phyloP scores from a whole-genome alignment of 371 early-diverging fungal species.

The Zychaea mexicana region DNA sequence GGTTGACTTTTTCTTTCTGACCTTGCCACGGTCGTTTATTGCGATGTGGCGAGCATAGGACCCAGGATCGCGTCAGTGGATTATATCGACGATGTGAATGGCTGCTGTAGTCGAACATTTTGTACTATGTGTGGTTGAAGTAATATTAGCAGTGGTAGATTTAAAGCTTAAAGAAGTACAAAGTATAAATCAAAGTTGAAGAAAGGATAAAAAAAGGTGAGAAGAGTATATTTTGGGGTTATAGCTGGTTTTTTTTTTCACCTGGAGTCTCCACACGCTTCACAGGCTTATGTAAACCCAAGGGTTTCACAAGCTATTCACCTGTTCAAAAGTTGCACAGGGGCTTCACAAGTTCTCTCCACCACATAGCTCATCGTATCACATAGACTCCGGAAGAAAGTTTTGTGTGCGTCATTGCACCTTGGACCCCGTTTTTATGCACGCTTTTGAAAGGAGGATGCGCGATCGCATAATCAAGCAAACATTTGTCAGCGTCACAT shows the following conservation, averaged over 20 bases:
- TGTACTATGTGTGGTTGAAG: not conserved
- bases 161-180: not conserved
- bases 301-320: not conserved
- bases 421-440: too few species aligned
- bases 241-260: not conserved
- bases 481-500: too few species aligned
- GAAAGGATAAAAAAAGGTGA: not conserved
- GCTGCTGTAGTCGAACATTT: slow-evolving; percentile 33
- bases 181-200: not conserved
- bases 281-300: not conserved
- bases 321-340: not conserved
- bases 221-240: too few species aligned
- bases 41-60: slow-evolving; percentile 93
- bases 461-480: too few species aligned
- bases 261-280: not conserved
- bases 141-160: not conserved
- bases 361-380: too few species aligned
- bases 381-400: too few species aligned
- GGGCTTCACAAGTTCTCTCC: not conserved
- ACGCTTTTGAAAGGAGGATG: too few species aligned
- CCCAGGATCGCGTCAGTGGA: slow-evolving; percentile 86
- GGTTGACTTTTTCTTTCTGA: slow-evolving; percentile 56
- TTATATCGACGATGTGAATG: slow-evolving; percentile 89
- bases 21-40: slow-evolving; percentile 94
- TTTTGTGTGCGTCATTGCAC: too few species aligned